A percentile compares a stretch with the other conserved stretches of the same genome.
Conservation (phyloP, 164 flowering plant genomes). For the Aristolochia californica region DNA sequence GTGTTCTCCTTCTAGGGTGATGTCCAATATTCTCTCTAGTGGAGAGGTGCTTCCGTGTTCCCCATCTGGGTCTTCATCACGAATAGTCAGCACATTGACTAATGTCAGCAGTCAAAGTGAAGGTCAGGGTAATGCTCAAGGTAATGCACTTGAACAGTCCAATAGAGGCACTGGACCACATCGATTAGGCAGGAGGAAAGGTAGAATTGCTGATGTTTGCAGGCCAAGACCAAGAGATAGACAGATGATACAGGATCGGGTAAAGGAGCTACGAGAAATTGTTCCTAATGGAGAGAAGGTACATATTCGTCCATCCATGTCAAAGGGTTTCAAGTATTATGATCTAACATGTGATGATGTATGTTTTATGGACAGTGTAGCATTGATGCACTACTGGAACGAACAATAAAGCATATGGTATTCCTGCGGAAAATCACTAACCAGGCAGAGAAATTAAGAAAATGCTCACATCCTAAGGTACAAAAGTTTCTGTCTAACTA, state of each 20-base stretch:
- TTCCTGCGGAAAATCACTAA: conserved; percentile 47
- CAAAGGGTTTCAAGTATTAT: background rate
- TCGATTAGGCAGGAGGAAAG: conserved; percentile 31
- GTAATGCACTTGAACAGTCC: conserved; percentile 17
- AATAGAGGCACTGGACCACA: too few relatives aligned
- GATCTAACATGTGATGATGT: background rate
- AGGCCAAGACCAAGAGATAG: conserved; percentile 83
- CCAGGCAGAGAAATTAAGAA: conserved; percentile 59
- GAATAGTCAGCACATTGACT: conserved; percentile 21
- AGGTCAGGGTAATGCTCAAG: background rate
- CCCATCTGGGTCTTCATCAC: conserved; percentile 27
- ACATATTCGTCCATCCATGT: background rate
- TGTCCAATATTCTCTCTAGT: too few relatives aligned
- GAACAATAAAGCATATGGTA: conserved; percentile 71
- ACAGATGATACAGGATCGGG: conserved; percentile 84
- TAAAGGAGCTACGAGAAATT: conserved; percentile 72
- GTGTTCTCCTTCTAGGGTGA: too few relatives aligned
- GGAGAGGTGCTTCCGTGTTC: too few relatives aligned
- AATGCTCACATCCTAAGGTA: conserved; percentile 33
- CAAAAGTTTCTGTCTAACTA: too few relatives aligned
- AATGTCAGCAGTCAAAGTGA: conserved; percentile 25
- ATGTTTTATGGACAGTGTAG: conserved; percentile 47
- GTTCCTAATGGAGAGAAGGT: conserved; percentile 82
- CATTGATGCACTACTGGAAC: conserved; percentile 82
- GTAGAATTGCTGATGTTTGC: conserved; percentile 25